A percentile compares a stretch with the other conserved stretches of the same genome.
Evolutionary conservation across 2,329 filamentous ascomycete species (phyloP).

Genomic region (Amylocarpus encephaloides): DNA sequence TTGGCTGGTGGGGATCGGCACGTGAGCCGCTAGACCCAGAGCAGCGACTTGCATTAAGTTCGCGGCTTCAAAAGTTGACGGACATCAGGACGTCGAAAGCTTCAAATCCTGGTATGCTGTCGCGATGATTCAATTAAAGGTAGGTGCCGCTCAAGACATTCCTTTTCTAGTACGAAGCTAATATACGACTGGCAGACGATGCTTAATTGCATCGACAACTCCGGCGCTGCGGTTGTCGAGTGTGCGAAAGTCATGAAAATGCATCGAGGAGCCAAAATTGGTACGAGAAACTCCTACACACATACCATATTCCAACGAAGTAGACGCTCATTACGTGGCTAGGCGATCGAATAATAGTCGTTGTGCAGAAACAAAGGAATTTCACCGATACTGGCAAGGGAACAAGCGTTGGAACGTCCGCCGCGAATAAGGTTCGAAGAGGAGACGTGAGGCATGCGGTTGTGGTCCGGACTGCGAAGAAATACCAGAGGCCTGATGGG

Average conservation of each 20-base stretch:
- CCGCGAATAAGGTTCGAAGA: slow-evolving; percentile 88
- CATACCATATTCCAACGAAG: slow-evolving; percentile 1
- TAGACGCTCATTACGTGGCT: slow-evolving; percentile 7
- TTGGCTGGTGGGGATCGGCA: slow-evolving; percentile 4
- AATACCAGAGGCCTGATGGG: slow-evolving; percentile 80
- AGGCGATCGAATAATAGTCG: slow-evolving; percentile 96
- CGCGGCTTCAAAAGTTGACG: slow-evolving; percentile 3
- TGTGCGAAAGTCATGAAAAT: slow-evolving; percentile 90
- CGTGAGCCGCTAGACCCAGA: slow-evolving; percentile 4
- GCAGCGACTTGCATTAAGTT: background rate
- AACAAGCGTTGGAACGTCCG: slow-evolving; percentile 63
- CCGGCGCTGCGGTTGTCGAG: slow-evolving; percentile 93
- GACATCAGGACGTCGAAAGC: slow-evolving; percentile 2
- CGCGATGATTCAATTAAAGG: slow-evolving; percentile 92
- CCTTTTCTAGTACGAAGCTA: background rate
- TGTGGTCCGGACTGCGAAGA: slow-evolving; percentile 85
- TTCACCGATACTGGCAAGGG: slow-evolving; percentile 67
- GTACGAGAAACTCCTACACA: slow-evolving; percentile 43
- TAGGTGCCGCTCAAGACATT: slow-evolving; percentile 26
- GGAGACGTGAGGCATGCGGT: slow-evolving; percentile 96
- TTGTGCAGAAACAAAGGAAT: slow-evolving; percentile 91
- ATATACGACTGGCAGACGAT: slow-evolving; percentile 58
- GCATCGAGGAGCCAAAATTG: slow-evolving; percentile 82
- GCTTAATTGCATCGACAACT: slow-evolving; percentile 99
- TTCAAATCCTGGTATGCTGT: slow-evolving; percentile 22